Evolutionary conservation across 257 asterid species (phyloP).

Genomic region (Fraxinus quadrangulata): DNA sequence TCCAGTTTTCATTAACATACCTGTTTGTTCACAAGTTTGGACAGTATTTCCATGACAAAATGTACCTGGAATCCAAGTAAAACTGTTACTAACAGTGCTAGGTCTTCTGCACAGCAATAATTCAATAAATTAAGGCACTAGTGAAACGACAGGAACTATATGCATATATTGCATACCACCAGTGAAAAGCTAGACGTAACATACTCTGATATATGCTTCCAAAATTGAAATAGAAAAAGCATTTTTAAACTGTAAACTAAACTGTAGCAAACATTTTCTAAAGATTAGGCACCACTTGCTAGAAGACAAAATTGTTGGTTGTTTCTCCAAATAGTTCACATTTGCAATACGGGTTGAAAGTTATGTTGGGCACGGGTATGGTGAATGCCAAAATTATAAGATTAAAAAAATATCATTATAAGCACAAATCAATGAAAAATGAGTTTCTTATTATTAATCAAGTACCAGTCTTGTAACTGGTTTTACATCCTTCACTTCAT

Average conservation of each 20-base stretch:
- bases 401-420: too few relatives aligned
- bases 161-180: not conserved
- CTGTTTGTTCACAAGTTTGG: conserved; percentile 83
- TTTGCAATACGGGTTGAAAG: not conserved
- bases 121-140: conserved; percentile 1
- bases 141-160: not conserved
- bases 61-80: conserved; percentile 61
- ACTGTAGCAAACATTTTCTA: not conserved
- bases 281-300: not conserved
- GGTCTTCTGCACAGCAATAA: not conserved
- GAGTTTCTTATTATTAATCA: too few relatives aligned
- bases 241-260: not conserved
- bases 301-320: not conserved
- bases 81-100: conserved; percentile 22
- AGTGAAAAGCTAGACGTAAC: conserved; percentile 3
- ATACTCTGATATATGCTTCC: not conserved
- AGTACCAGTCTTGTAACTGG: too few relatives aligned
- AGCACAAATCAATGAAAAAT: too few relatives aligned
- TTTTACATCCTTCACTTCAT: too few relatives aligned
- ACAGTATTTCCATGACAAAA: conserved; percentile 85
- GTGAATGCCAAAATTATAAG: too few relatives aligned
- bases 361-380: too few relatives aligned
- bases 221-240: not conserved
- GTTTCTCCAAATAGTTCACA: not conserved
- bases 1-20: conserved; percentile 39